phyloP scores from a whole-genome alignment of 805 yeast genomes.

The Maudiozyma pseudohumilis region DNA sequence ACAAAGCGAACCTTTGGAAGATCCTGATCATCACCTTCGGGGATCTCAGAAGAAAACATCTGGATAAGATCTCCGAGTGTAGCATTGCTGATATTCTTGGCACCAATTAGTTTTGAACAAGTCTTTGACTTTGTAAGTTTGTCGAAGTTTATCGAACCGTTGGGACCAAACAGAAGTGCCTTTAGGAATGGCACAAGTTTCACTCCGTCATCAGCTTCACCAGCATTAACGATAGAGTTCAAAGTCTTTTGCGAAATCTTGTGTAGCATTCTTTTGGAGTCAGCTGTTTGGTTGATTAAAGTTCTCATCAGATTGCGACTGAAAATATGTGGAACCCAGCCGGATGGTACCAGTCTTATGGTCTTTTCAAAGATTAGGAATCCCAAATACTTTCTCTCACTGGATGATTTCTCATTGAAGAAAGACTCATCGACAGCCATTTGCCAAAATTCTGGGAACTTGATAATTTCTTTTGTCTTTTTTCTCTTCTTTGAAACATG shows the following conservation, averaged over 20 bases:
- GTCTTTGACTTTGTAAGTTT: slow-evolving; percentile 65
- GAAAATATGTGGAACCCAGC: slow-evolving; percentile 30
- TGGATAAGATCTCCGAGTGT: slow-evolving; percentile 20
- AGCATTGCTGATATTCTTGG: slow-evolving; percentile 8
- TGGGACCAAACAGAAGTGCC: slow-evolving; percentile 33
- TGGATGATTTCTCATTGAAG: slow-evolving; percentile 66
- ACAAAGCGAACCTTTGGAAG: slow-evolving; percentile 36
- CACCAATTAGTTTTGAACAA: slow-evolving; percentile 35
- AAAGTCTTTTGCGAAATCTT: slow-evolving; percentile 52
- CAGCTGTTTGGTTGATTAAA: slow-evolving; percentile 66
- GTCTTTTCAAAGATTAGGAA: slow-evolving; percentile 57
- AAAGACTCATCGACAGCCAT: slow-evolving; percentile 69
- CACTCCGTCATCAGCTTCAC: slow-evolving; percentile 28
- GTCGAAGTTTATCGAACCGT: slow-evolving; percentile 66
- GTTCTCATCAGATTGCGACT: slow-evolving; percentile 62
- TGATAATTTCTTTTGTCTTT: slow-evolving; percentile 27
- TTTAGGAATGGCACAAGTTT: slow-evolving; percentile 28
- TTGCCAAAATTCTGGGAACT: slow-evolving; percentile 66
- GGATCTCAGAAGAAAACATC: slow-evolving; percentile 7
- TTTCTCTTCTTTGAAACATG: slow-evolving; percentile 34
- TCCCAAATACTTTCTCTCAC: slow-evolving; percentile 82
- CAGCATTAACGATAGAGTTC: slow-evolving; percentile 33
- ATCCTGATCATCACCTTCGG: slow-evolving; percentile 5
- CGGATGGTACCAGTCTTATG: slow-evolving; percentile 25
- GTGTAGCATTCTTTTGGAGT: slow-evolving; percentile 53